phyloP scores from a whole-genome alignment of 768 basidiomycete genomes.

The Lentinula aciculospora region DNA sequence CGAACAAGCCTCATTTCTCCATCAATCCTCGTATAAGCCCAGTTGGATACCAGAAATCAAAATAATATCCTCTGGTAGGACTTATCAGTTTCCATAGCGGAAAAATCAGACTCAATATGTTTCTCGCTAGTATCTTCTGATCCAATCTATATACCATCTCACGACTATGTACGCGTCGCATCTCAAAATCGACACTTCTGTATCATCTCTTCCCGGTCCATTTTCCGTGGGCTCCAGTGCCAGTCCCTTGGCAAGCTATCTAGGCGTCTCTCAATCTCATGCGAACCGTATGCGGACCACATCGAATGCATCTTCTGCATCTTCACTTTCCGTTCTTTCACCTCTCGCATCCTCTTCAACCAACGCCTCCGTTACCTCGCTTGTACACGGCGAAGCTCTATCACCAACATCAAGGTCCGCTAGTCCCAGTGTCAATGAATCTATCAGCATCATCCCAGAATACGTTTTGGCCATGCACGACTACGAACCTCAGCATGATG shows the following conservation, averaged over 20 bases:
- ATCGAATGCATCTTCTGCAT: conserved; percentile 53
- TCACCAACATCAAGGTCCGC: conserved; percentile 31
- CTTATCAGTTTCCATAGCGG: neutral
- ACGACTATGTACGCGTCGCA: conserved; percentile 21
- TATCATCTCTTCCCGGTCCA: conserved; percentile 13
- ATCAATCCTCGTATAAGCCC: neutral
- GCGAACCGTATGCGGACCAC: conserved; percentile 37
- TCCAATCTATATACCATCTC: neutral
- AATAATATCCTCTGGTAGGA: neutral
- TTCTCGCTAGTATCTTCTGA: neutral
- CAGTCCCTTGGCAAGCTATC: conserved; percentile 16
- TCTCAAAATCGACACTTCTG: conserved; percentile 22
- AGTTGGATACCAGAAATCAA: conserved; percentile 1
- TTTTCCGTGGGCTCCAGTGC: conserved; percentile 8
- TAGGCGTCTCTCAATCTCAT: conserved; percentile 24
- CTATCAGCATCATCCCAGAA: conserved; percentile 46
- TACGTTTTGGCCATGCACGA: conserved; percentile 93
- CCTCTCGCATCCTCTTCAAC: conserved; percentile 45
- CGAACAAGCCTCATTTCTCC: neutral
- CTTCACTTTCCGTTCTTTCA: conserved; percentile 51
- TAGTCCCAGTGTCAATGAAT: conserved; percentile 35
- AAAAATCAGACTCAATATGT: neutral
- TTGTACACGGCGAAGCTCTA: conserved; percentile 30
- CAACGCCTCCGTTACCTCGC: conserved; percentile 47
- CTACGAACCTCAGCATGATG: conserved; percentile 66